Evolutionary conservation across 768 basidiomycete genomes (phyloP), one percentile per base, ranked within the genome.

Genomic region (Lepiota venenata): DNA sequence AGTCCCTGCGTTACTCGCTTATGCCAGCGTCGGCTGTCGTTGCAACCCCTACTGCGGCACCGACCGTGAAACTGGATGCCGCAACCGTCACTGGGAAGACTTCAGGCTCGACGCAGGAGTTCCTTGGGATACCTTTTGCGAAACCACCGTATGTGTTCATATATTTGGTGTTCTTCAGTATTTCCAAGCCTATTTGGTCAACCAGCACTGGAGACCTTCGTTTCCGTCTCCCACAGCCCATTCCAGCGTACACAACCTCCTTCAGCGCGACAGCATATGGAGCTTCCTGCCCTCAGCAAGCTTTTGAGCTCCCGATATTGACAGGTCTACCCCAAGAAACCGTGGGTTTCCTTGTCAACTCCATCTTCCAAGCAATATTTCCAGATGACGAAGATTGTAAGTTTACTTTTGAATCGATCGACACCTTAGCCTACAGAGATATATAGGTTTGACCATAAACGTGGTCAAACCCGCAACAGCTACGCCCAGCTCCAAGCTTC

Each of bases 401-500:
- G 76, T 51, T 20, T 11, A 4, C 12, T 12, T 29, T 35, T 10
- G n/a, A 0, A 2, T 36, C 36, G 15, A n/a, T 38, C n/a, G 8
- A 7, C 11, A 20, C 14, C 36, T 52, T 16, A 21, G 11, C 4
- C n/a, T 38, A 18, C 6, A 39, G 25, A 1, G 11, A 15, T n/a
- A 12, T 49, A 8, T 32, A 77, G 81, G 81, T 66, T 66, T 84
- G 14, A 79, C 74, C 1, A 55, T 84, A 36, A 82, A 84, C 53
- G 73, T 84, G 12, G 58, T 80, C 37, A 73, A 69, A 47, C 81
- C 83, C 4, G 62, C 64, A 1, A 63, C 55, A 35, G 69, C 75
- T 1, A 73, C 71, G 0, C 46, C 73, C 1, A 59, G 58, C 1
- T 73, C 74, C 4, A 76, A 76, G 45, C 65, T 83, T 2, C 83